Percentiles rank a stretch among this genome's conserved stretches.
These are phyloP conservation scores for Saccharum officinarum DNA, from an alignment of 176 grass and related monocot species.

Conservation along the genomic window DNA sequence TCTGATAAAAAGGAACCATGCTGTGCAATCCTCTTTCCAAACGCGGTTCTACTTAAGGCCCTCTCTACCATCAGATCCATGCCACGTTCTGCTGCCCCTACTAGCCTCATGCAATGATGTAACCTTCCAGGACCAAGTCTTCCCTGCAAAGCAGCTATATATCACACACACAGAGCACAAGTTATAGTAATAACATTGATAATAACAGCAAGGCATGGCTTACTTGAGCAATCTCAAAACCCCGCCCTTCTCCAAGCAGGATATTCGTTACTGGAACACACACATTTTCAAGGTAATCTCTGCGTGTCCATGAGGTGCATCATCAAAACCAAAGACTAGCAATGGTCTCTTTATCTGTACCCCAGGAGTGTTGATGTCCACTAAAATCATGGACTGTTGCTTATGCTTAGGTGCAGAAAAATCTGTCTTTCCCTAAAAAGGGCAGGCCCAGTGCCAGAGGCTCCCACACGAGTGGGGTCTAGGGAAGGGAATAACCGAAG, in stretches of 20 bases:
- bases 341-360: constrained; percentile 85
- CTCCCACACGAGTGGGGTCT: too few species aligned
- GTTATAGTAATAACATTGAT: background rate
- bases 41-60: constrained; percentile 72
- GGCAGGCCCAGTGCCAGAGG: too few species aligned
- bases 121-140: constrained; percentile 94
- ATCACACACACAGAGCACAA: background rate
- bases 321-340: constrained; percentile 91
- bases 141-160: constrained; percentile 60
- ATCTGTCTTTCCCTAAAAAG: constrained; percentile 95
- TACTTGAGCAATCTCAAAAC: constrained; percentile 99
- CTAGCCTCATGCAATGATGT: constrained; percentile 94
- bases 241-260: constrained; percentile 83
- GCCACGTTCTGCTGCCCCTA: constrained; percentile 91
- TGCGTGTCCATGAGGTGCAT: constrained; percentile 93
- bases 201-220: constrained; percentile 7
- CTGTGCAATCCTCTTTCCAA: constrained; percentile 85
- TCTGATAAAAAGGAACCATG: constrained; percentile 91
- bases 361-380: constrained; percentile 77
- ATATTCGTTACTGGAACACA: constrained; percentile 76
- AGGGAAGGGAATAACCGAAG: too few species aligned
- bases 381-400: constrained; percentile 94
- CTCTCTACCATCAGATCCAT: constrained; percentile 85
- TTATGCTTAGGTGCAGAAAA: constrained; percentile 85
- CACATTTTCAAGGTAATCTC: constrained; percentile 93